Conservation (phyloP, 2,329 filamentous ascomycete genomes). For the Cladosporium sp. region DNA sequence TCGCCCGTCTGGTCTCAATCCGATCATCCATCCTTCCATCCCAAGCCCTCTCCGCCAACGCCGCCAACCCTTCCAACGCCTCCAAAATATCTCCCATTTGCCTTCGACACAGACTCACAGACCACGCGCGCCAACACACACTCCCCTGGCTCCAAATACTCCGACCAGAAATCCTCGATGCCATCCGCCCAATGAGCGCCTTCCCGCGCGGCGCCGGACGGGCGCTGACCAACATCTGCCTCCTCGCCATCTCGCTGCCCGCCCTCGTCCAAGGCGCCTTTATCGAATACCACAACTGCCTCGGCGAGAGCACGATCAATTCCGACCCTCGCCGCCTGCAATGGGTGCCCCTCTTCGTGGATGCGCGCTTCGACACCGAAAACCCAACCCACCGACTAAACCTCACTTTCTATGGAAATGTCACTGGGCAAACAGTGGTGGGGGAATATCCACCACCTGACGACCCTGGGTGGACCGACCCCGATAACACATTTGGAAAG, state of each 20-base stretch:
- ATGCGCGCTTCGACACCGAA: conserved; percentile 62
- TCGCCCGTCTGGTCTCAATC: too few relatives aligned
- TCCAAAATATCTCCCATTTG: background rate
- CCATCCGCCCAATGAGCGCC: conserved; percentile 17
- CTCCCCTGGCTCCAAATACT: background rate
- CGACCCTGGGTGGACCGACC: conserved; percentile 59
- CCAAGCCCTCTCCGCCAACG: too few relatives aligned
- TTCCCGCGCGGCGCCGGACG: conserved; percentile 17
- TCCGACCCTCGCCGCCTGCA: conserved; percentile 62
- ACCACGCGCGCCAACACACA: background rate
- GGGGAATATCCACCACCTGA: conserved; percentile 57
- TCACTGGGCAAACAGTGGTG: conserved; percentile 65
- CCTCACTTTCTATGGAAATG: conserved; percentile 85
- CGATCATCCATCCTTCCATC: too few relatives aligned
- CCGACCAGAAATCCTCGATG: conserved; percentile 3
- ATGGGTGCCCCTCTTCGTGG: conserved; percentile 71
- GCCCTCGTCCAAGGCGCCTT: conserved; percentile 57
- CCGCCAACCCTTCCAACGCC: background rate
- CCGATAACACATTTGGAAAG: conserved; percentile 65
- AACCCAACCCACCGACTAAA: conserved; percentile 62
- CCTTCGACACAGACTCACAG: background rate
- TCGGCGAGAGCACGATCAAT: conserved; percentile 56
- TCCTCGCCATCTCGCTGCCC: conserved; percentile 38
- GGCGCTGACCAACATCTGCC: conserved; percentile 16
- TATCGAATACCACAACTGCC: conserved; percentile 80